These are phyloP conservation scores for Fusarium bactridioides DNA, from an alignment of 2,329 filamentous ascomycete genomes.

Conservation along the genomic window DNA sequence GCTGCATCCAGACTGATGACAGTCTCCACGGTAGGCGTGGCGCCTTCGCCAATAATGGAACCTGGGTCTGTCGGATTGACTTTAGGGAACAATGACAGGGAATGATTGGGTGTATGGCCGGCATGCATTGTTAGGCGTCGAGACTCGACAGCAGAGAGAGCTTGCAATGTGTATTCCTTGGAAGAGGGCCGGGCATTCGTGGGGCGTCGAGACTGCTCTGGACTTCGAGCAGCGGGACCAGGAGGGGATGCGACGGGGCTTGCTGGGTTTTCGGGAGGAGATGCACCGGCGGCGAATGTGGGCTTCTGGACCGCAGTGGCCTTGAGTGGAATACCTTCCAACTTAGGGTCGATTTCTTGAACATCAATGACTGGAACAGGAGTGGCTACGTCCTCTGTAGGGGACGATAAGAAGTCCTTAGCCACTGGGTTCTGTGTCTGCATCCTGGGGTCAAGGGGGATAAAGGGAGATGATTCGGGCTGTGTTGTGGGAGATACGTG, in stretches of 20 bases:
- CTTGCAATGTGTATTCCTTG: conserved; percentile 55
- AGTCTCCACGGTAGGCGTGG: conserved; percentile 42
- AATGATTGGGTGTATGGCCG: conserved; percentile 69
- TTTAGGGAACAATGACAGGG: conserved; percentile 60
- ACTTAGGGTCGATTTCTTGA: conserved; percentile 62
- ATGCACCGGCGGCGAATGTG: conserved; percentile 56
- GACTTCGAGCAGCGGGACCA: conserved; percentile 24
- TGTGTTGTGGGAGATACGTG: conserved; percentile 46
- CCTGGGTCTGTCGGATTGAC: conserved; percentile 50
- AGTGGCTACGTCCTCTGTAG: conserved; percentile 43
- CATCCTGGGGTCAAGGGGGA: conserved; percentile 55
- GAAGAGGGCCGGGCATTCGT: conserved; percentile 40
- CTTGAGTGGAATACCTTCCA: conserved; percentile 68
- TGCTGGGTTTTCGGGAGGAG: conserved; percentile 41
- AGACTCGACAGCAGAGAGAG: conserved; percentile 57
- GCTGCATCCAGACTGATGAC: conserved; percentile 15
- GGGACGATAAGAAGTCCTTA: conserved; percentile 48
- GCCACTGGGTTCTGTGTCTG: conserved; percentile 49
- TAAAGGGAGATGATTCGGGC: conserved; percentile 49
- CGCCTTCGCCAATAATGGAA: conserved; percentile 39
- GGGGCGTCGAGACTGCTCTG: conserved; percentile 19
- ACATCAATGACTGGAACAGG: conserved; percentile 63
- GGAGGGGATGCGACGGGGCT: conserved; percentile 44
- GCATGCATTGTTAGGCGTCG: conserved; percentile 67
- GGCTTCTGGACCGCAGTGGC: conserved; percentile 60